These are phyloP conservation scores for Sicyos edulis DNA, from an alignment of 306 rosid species.

Conservation along the genomic window DNA sequence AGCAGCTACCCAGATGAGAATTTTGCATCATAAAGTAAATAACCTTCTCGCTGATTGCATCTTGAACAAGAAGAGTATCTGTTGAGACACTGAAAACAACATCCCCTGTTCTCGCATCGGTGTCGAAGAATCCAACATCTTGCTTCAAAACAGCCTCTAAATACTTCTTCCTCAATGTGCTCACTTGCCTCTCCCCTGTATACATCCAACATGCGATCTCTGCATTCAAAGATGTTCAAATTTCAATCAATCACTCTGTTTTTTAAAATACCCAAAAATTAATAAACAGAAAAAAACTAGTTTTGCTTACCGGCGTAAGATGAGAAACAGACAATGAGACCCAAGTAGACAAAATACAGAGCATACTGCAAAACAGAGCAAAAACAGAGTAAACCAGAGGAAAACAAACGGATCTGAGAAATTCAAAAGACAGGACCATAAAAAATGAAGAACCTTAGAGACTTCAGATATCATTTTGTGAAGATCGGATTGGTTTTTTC, in stretches of 20 bases:
- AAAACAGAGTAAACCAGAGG: not conserved
- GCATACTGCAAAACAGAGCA: constrained; percentile 57
- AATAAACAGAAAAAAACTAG: not conserved
- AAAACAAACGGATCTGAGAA: constrained; percentile 43
- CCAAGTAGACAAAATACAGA: constrained; percentile 83
- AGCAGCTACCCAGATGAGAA: constrained; percentile 20
- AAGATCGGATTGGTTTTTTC: constrained; percentile 83
- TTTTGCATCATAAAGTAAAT: not conserved
- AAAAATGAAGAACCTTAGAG: constrained; percentile 45
- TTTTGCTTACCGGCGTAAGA: constrained; percentile 72
- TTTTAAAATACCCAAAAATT: not conserved
- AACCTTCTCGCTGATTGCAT: constrained; percentile 98
- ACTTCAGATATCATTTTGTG: constrained; percentile 87
- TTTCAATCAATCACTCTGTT: not conserved
- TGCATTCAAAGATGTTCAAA: constrained; percentile 19
- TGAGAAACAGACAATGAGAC: constrained; percentile 78
- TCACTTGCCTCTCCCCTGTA: constrained; percentile 91
- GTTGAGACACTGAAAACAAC: constrained; percentile 95
- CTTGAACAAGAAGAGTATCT: constrained; percentile 94
- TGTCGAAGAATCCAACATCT: constrained; percentile 96
- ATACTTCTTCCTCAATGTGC: constrained; percentile 89
- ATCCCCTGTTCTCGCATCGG: constrained; percentile 97
- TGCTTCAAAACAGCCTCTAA: constrained; percentile 88
- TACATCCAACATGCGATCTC: constrained; percentile 99
- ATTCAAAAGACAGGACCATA: not conserved